Base-by-base conservation (phyloP, 2,329 filamentous ascomycete genomes). In the Aspergillus melleus region DNA sequence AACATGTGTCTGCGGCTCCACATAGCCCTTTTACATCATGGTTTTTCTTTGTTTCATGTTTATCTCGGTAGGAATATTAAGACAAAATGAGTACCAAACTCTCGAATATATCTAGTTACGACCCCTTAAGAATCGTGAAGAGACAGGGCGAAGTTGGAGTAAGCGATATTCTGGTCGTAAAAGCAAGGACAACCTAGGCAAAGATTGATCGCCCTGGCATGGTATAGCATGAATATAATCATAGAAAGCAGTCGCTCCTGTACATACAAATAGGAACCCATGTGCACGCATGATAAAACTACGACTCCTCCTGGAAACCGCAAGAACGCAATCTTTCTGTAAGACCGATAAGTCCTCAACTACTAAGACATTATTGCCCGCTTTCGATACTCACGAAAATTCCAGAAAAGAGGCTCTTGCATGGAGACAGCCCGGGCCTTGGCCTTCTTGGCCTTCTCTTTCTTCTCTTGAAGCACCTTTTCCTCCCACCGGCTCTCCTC, bases 401-500 rank as follows among this genome's bases (percentile, higher is more conserved):
- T 79, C 2, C 69, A 68, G 39, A 66, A 60, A 47, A 62, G 58
- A 19, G 60, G 50, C 39, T 63, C 62, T 11, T 64, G 63, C 24
- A 55, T 46, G 6, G 55, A 29, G 49, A 58, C 54, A 12, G 52
- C 16, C 29, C 66, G 50, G 6, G 58, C 19, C 44, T 58, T 60
- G 4, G 55, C 62, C 26, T 68, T 73, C 36, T 67, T 68, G 44
- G 65, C 70, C 55, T 67, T 64, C 32, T 70, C 65, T 39, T 72
- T 72, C 58, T 72, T 76, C 42, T 75, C 70, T 9, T 64, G 69
- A 5, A 69, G 71, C 54, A 64, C 69, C 55, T 70, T 77, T 52
- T 79, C 78, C 60, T 81, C 79, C 80, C 81, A 83, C 50, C 78
- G 71, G 54, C 78, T 78, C 62, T 84, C 82, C 63, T 84, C 82